These are phyloP conservation scores for Colletotrichum trifolii DNA, from an alignment of 2,329 filamentous ascomycete species.

Conservation along the genomic window DNA sequence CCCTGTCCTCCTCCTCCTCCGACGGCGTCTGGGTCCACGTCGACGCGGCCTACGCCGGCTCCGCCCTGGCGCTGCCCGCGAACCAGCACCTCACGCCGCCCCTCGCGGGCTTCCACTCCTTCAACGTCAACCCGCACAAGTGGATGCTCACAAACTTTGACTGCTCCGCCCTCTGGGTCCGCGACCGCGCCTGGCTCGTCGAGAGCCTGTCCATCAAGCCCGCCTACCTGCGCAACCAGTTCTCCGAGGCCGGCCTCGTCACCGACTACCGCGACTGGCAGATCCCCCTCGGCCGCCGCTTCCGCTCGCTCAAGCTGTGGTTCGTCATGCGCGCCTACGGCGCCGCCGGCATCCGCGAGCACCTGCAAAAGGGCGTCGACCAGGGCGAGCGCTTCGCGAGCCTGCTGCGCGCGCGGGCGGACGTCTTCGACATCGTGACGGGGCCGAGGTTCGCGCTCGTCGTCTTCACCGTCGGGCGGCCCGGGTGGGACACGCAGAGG, in stretches of 20 bases:
- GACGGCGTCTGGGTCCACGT: constrained; percentile 87
- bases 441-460: constrained; percentile 82
- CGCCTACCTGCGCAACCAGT: constrained; percentile 83
- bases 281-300: constrained; percentile 89
- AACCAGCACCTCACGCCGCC: constrained; percentile 75
- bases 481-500: constrained; percentile 53
- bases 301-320: constrained; percentile 93
- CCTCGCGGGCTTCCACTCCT: constrained; percentile 80
- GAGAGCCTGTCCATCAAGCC: constrained; percentile 82
- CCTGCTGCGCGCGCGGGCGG: constrained; percentile 66
- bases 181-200: constrained; percentile 79
- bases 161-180: constrained; percentile 82
- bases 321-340: constrained; percentile 91
- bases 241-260: constrained; percentile 83
- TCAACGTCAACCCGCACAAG: constrained; percentile 97
- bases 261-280: constrained; percentile 98
- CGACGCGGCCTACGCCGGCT: constrained; percentile 92
- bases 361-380: constrained; percentile 76
- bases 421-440: constrained; percentile 82
- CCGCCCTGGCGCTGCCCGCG: constrained; percentile 84
- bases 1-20: constrained; percentile 45
- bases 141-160: constrained; percentile 97
- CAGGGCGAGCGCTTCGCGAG: constrained; percentile 77
- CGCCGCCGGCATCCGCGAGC: constrained; percentile 76
- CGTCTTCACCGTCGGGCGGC: constrained; percentile 72